These are phyloP conservation scores for Amphirosellinia nigrospora DNA, from an alignment of 495 filamentous ascomycete genomes.

Conservation along the genomic window DNA sequence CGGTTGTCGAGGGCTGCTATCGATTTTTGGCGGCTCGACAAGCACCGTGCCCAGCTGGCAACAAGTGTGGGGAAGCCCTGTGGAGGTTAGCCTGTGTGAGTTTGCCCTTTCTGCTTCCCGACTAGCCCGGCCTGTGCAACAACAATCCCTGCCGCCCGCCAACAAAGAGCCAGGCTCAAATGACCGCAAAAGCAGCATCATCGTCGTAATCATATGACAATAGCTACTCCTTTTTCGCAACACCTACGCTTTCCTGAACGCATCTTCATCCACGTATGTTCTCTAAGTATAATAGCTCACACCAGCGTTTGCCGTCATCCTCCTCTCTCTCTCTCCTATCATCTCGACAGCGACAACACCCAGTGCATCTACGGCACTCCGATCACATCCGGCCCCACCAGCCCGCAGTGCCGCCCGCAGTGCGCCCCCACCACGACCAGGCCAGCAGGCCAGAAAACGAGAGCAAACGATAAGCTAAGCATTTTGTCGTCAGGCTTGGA, in stretches of 20 bases:
- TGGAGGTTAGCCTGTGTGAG: too few species aligned
- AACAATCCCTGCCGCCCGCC: constrained; percentile 9
- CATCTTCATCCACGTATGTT: not conserved
- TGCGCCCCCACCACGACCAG: constrained; percentile 39
- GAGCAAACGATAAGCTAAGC: constrained; percentile 8
- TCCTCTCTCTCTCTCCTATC: not conserved
- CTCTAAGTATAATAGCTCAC: not conserved
- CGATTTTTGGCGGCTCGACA: not conserved
- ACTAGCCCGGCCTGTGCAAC: not conserved
- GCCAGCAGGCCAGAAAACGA: constrained; percentile 30
- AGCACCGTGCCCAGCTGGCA: not conserved
- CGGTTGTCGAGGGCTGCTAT: not conserved
- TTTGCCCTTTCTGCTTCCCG: constrained; percentile 8
- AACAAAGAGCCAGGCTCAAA: constrained; percentile 10
- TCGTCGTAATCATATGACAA: constrained; percentile 16
- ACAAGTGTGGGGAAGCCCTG: not conserved
- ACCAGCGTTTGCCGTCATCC: not conserved
- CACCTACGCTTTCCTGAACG: not conserved
- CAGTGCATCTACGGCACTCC: constrained; percentile 1
- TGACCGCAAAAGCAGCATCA: not conserved
- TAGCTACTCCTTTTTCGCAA: not conserved
- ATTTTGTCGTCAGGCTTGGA: not conserved
- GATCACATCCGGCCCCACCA: constrained; percentile 30
- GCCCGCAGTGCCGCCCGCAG: constrained; percentile 24
- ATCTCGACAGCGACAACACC: not conserved